These are phyloP conservation scores for Litchi chinensis DNA, from an alignment of 345 rosid species.

Conservation along the genomic window DNA sequence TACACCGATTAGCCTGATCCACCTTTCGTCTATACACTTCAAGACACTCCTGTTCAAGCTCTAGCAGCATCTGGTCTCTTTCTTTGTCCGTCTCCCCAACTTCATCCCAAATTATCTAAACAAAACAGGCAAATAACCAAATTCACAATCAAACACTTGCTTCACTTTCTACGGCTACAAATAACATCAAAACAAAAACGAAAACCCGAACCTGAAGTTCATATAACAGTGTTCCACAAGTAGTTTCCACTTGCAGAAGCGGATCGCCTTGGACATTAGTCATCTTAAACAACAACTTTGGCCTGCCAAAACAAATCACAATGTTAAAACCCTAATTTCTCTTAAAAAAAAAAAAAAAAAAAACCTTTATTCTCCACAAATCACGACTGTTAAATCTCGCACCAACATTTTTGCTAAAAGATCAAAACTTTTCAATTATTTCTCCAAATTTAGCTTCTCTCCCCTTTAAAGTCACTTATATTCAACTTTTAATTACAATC, in stretches of 20 bases:
- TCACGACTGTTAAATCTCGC: not conserved
- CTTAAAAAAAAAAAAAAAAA: not conserved
- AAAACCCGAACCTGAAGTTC: slow-evolving; percentile 77
- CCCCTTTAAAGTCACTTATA: not conserved
- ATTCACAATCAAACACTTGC: not conserved
- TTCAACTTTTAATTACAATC: not conserved
- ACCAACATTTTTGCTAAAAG: not conserved
- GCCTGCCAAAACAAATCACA: slow-evolving; percentile 23
- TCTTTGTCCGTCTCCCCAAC: slow-evolving; percentile 86
- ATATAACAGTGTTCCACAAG: slow-evolving; percentile 77
- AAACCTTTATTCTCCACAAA: not conserved
- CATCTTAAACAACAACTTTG: slow-evolving; percentile 46
- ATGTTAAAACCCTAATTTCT: not conserved
- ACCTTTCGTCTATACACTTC: slow-evolving; percentile 95
- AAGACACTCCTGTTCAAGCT: slow-evolving; percentile 92
- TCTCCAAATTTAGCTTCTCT: slow-evolving; percentile 2
- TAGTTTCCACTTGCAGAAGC: slow-evolving; percentile 70
- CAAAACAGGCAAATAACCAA: slow-evolving; percentile 6
- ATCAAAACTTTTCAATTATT: not conserved
- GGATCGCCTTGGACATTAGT: slow-evolving; percentile 43
- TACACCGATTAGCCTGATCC: slow-evolving; percentile 74
- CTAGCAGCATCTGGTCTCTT: slow-evolving; percentile 87
- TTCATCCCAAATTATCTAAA: slow-evolving; percentile 93
- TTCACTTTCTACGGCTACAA: not conserved
- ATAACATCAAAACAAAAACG: not conserved